A percentile compares a stretch with the other conserved stretches of the same genome.
Conservation (phyloP, 768 basidiomycete species). For the Asterophora parasitica region DNA sequence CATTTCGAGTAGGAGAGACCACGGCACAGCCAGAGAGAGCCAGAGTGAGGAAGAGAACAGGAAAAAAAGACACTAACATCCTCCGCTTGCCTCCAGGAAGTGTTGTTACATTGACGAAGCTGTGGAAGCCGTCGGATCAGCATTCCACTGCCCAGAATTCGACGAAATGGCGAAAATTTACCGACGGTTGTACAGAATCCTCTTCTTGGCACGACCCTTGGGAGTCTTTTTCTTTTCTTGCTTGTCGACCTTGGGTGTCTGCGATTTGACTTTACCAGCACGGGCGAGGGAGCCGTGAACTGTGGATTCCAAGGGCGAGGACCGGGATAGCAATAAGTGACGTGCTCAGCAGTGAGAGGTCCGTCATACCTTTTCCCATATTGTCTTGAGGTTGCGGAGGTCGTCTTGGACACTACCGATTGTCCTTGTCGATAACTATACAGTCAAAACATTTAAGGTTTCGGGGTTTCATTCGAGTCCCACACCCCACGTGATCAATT, state of each 20-base stretch:
- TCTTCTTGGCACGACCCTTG: slow-evolving; percentile 97
- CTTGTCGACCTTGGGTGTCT: slow-evolving; percentile 96
- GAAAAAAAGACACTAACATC: slow-evolving; percentile 65
- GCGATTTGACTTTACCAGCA: slow-evolving; percentile 99
- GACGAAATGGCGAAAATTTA: slow-evolving; percentile 33
- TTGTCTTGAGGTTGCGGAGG: slow-evolving; percentile 53
- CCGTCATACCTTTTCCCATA: slow-evolving; percentile 65
- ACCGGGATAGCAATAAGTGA: not conserved
- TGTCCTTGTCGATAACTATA: slow-evolving; percentile 16
- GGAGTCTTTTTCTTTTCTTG: slow-evolving; percentile 99
- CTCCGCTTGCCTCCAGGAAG: slow-evolving; percentile 89
- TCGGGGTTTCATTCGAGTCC: not conserved
- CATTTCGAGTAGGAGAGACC: slow-evolving; percentile 19
- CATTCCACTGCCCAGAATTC: not conserved
- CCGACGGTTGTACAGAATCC: slow-evolving; percentile 76
- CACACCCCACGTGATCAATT: no score
- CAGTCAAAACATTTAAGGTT: slow-evolving; percentile 11
- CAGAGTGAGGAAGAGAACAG: slow-evolving; percentile 4
- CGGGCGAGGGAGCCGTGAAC: slow-evolving; percentile 99
- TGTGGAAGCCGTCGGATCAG: slow-evolving; percentile 22
- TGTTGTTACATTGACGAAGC: slow-evolving; percentile 92
- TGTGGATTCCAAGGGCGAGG: slow-evolving; percentile 38
- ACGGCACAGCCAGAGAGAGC: not conserved
- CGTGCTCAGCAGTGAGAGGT: not conserved
- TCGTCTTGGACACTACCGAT: slow-evolving; percentile 8